These are phyloP conservation scores for Lantana camara DNA, from an alignment of 257 asterid genomes.

Conservation along the genomic window DNA sequence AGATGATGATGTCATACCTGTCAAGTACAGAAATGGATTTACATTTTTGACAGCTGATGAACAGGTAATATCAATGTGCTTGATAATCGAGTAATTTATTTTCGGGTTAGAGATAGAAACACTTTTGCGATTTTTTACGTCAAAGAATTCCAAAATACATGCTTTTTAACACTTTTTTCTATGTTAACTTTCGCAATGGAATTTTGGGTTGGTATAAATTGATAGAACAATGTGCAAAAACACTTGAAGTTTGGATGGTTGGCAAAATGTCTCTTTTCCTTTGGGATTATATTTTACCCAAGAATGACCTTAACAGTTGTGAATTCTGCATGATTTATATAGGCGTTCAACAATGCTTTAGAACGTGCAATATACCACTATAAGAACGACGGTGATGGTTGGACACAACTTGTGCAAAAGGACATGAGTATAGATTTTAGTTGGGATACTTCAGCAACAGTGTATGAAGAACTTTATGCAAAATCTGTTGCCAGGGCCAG, in stretches of 20 bases:
- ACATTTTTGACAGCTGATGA: conserved; percentile 81
- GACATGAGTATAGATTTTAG: conserved; percentile 91
- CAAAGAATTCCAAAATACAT: too few species aligned
- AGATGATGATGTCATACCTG: conserved; percentile 75
- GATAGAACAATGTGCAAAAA: too few species aligned
- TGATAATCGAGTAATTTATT: neutral
- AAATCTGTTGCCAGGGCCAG: conserved; percentile 74
- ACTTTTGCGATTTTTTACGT: too few species aligned
- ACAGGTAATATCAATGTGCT: conserved; percentile 51
- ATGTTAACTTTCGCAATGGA: too few species aligned
- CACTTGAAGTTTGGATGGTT: too few species aligned
- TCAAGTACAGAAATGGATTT: conserved; percentile 83
- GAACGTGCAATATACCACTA: conserved; percentile 76
- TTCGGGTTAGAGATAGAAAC: neutral
- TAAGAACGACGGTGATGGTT: conserved; percentile 48
- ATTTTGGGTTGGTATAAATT: too few species aligned
- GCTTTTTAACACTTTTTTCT: too few species aligned
- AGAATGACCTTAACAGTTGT: conserved; percentile 6
- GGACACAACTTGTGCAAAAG: conserved; percentile 77
- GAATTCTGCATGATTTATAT: conserved; percentile 25
- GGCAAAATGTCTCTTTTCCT: too few species aligned
- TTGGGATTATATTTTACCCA: too few species aligned
- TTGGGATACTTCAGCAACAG: conserved; percentile 83
- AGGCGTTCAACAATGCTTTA: conserved; percentile 71
- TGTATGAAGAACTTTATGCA: conserved; percentile 81